Evolutionary conservation across 495 filamentous ascomycete genomes (phyloP).

Genomic region (Penicillium egyptiacum): DNA sequence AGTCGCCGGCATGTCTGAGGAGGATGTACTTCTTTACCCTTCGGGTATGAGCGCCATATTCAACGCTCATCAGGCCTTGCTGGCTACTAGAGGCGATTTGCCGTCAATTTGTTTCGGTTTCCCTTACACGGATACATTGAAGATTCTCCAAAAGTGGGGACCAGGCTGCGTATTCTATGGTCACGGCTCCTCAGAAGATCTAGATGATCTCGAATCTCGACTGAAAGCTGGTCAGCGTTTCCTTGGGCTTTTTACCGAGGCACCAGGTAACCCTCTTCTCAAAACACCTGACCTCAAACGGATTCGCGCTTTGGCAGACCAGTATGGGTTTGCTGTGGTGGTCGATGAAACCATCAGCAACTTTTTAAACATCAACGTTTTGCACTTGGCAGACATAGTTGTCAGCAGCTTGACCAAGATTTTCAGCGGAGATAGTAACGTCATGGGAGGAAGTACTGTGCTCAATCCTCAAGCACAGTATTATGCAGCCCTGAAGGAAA

Average conservation of each 20-base stretch:
- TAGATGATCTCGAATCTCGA: slow-evolving; percentile 79
- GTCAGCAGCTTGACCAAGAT: slow-evolving; percentile 95
- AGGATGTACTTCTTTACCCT: slow-evolving; percentile 87
- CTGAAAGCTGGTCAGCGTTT: slow-evolving; percentile 72
- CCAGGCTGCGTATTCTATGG: slow-evolving; percentile 92
- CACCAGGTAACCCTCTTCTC: slow-evolving; percentile 88
- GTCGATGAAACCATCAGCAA: slow-evolving; percentile 97
- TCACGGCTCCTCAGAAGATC: slow-evolving; percentile 72
- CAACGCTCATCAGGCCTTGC: slow-evolving; percentile 72
- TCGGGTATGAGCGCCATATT: slow-evolving; percentile 95
- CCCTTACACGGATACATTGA: slow-evolving; percentile 94
- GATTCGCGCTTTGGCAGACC: slow-evolving; percentile 76
- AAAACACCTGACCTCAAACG: slow-evolving; percentile 79
- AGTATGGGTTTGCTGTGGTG: slow-evolving; percentile 85
- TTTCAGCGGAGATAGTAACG: slow-evolving; percentile 95
- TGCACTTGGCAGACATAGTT: slow-evolving; percentile 85
- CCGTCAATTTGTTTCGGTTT: slow-evolving; percentile 60
- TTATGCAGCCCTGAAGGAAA: slow-evolving; percentile 66
- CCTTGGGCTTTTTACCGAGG: slow-evolving; percentile 89
- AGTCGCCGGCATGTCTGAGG: slow-evolving; percentile 71
- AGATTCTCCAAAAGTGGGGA: slow-evolving; percentile 91
- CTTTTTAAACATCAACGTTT: slow-evolving; percentile 90
- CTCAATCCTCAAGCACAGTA: slow-evolving; percentile 77
- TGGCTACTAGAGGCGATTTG: slow-evolving; percentile 49
- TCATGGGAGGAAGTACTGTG: slow-evolving; percentile 90